A percentile compares a stretch with the other conserved stretches of the same genome.
phyloP scores from a whole-genome alignment of 345 rosid genomes.

The Passiflora organensis region DNA sequence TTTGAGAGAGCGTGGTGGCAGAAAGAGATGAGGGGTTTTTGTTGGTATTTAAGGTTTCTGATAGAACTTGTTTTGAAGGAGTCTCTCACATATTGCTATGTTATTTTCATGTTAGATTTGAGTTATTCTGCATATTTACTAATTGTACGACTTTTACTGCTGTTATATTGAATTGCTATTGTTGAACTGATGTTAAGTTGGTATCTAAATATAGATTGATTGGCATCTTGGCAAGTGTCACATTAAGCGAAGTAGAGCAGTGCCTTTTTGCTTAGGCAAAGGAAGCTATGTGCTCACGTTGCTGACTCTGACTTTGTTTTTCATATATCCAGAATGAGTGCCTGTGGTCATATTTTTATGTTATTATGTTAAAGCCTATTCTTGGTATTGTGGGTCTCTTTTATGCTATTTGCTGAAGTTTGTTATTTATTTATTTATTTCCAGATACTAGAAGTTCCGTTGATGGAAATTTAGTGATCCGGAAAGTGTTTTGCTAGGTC shows the following conservation, averaged over 20 bases:
- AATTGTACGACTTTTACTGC: not conserved
- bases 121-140: constrained; percentile 20
- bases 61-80: constrained; percentile 5
- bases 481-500: constrained; percentile 4
- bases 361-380: not conserved
- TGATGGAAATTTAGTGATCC: constrained; percentile 5
- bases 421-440: not conserved
- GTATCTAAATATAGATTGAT: constrained; percentile 33
- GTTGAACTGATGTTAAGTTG: constrained; percentile 23
- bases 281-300: constrained; percentile 5
- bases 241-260: constrained; percentile 8
- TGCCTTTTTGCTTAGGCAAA: constrained; percentile 19
- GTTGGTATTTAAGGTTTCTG: constrained; percentile 16
- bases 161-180: not conserved
- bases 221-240: constrained; percentile 19
- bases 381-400: not conserved
- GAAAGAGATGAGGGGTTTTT: constrained; percentile 53
- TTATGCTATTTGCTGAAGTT: not conserved
- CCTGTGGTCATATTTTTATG: not conserved
- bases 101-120: not conserved
- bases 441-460: not conserved
- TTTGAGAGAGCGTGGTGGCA: constrained; percentile 81
- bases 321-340: constrained; percentile 1
- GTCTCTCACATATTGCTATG: constrained; percentile 2
- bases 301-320: not conserved